These are phyloP conservation scores for Tricholoma terreum DNA, from an alignment of 768 basidiomycete genomes.

Conservation along the genomic window DNA sequence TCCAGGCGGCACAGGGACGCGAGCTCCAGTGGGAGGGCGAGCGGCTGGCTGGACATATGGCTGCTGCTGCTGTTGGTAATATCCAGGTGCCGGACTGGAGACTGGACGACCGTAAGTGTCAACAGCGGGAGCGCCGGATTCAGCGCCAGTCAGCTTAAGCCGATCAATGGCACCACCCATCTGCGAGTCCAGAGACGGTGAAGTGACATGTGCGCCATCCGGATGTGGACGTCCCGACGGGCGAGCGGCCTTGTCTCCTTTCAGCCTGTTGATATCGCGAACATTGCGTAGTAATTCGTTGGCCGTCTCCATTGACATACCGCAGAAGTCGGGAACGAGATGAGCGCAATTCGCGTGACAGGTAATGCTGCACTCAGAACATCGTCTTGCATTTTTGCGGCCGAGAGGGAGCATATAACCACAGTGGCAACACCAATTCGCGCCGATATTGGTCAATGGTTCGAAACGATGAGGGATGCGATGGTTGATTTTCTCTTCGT, in stretches of 20 bases:
- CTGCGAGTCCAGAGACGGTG: conserved; percentile 30
- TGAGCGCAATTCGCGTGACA: conserved; percentile 98
- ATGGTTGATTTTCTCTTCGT: conserved; percentile 99
- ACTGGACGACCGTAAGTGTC: conserved; percentile 39
- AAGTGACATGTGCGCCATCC: conserved; percentile 29
- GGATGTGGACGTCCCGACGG: conserved; percentile 34
- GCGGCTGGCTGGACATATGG: conserved; percentile 30
- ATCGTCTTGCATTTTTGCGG: conserved; percentile 93
- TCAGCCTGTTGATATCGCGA: conserved; percentile 82
- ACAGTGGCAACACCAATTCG: conserved; percentile 99
- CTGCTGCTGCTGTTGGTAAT: conserved; percentile 32
- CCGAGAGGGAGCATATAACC: conserved; percentile 97
- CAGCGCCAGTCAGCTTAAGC: conserved; percentile 42
- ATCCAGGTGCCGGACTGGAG: conserved; percentile 34
- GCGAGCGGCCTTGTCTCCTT: conserved; percentile 47
- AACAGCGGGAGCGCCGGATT: conserved; percentile 28
- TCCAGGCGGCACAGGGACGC: conserved; percentile 40
- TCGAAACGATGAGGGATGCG: conserved; percentile 99
- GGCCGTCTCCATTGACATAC: conserved; percentile 99
- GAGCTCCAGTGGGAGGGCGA: conserved; percentile 42
- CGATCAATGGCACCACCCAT: conserved; percentile 38
- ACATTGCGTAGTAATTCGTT: conserved; percentile 88
- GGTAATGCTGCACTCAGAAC: conserved; percentile 93
- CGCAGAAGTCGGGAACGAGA: conserved; percentile 98
- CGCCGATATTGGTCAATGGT: conserved; percentile 92